phyloP scores from a whole-genome alignment of 1,284 basidiomycete genomes.

The Earliella scabrosa region DNA sequence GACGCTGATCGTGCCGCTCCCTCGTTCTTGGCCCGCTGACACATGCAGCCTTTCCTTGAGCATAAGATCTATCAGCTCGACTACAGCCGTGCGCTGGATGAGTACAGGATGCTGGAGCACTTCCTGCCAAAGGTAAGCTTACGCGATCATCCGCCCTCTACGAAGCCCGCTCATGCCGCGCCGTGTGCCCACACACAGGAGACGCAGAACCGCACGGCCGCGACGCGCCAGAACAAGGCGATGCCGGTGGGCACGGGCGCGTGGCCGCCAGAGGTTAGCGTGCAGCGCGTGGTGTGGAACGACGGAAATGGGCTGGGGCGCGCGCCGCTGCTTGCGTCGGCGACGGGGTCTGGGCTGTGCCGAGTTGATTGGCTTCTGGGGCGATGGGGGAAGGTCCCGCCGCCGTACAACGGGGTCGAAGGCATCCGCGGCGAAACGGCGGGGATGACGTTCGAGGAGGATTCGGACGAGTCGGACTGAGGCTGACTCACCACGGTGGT shows the following conservation, averaged over 20 bases:
- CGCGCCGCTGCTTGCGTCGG: conserved; percentile 75
- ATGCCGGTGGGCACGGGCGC: conserved; percentile 54
- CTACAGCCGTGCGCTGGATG: conserved; percentile 71
- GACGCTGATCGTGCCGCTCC: too few species aligned
- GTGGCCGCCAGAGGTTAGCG: conserved; percentile 77
- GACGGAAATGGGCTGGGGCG: conserved; percentile 67
- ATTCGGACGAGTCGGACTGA: conserved; percentile 32
- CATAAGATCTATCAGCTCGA: conserved; percentile 88
- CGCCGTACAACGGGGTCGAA: conserved; percentile 62
- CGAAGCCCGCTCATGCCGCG: neutral
- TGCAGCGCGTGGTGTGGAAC: conserved; percentile 85
- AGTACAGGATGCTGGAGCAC: conserved; percentile 85
- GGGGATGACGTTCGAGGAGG: conserved; percentile 39
- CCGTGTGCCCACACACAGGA: conserved; percentile 58
- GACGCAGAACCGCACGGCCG: conserved; percentile 56
- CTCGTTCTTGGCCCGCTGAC: neutral
- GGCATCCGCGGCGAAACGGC: conserved; percentile 44
- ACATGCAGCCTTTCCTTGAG: conserved; percentile 68
- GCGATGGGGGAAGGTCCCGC: conserved; percentile 60
- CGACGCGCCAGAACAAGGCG: conserved; percentile 37
- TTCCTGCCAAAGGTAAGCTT: conserved; percentile 70
- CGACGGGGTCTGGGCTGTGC: conserved; percentile 83
- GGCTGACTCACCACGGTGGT: too few species aligned
- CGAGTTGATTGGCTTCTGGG: conserved; percentile 81
- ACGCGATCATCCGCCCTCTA: neutral